phyloP scores from a whole-genome alignment of 495 filamentous ascomycete species.

The Penicillium subrubescens region DNA sequence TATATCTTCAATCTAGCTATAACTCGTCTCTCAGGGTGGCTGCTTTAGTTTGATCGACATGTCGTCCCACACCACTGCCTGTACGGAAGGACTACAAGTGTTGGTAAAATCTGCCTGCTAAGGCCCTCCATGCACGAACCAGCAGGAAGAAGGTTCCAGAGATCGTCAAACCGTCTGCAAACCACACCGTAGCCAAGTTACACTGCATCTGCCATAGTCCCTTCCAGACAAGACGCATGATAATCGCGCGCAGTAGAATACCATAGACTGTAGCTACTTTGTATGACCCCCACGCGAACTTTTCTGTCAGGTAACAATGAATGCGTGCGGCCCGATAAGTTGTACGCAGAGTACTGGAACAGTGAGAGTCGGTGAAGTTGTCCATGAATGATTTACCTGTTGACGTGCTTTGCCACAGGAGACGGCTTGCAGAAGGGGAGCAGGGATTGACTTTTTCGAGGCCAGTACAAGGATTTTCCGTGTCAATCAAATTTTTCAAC shows the following conservation, averaged over 20 bases:
- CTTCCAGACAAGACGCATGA: not conserved
- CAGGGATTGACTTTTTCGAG: not conserved
- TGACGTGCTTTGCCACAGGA: not conserved
- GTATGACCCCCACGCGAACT: constrained; percentile 6
- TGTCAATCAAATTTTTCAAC: not conserved
- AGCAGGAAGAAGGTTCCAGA: not conserved
- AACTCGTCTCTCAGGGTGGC: no score
- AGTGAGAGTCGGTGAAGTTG: not conserved
- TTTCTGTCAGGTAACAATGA: not conserved
- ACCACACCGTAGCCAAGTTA: not conserved
- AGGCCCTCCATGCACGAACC: not conserved
- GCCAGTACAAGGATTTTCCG: not conserved
- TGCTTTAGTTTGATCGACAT: no score
- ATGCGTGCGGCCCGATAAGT: constrained; percentile 2
- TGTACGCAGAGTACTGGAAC: not conserved
- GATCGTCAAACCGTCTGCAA: not conserved
- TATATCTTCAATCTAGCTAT: no score
- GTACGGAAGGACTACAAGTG: no score
- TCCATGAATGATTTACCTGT: not conserved
- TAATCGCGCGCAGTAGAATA: not conserved
- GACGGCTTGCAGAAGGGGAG: not conserved
- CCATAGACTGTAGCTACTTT: not conserved
- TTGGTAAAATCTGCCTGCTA: not conserved
- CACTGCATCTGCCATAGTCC: not conserved
- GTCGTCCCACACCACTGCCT: no score